Base-by-base conservation (phyloP, 2,329 filamentous ascomycete genomes). In the Neodidymelliopsis sp. region DNA sequence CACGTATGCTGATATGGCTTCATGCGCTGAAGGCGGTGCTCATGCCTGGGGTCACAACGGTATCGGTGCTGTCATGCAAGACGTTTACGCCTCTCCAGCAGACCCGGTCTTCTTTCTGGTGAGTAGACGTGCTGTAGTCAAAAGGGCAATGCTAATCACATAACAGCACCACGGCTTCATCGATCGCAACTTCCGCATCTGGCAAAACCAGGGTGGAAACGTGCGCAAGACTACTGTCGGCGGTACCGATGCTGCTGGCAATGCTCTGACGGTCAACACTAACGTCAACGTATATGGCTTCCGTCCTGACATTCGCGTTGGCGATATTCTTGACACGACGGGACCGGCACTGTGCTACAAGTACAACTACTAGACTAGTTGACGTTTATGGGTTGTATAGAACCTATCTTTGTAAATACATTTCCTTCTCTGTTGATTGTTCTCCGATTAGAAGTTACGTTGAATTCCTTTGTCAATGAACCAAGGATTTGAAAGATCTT, bases 151-250 rank as follows among this genome's bases (percentile, higher is more conserved):
- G 11, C 36, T 39, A 15, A 39, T 15, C 10, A 29, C 2, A 13
- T n/a, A 12, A 20, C 10, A 39, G 38, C 42, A 46, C 42, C 79
- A 81, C 53, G 73, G 62, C 8, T 76, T 76, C 59, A 74, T 81
- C 36, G 79, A 81, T 63, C 74, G 77, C 30, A 70, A 75, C 25
- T 80, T 73, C 70, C 77, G 76, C 71, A 76, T 79, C 50, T 81
- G 78, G 78, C 78, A 81, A 61, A 69, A 69, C 58, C 23, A 28
- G 11, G 31, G 31, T 16, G 55, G 67, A 46, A 28, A 53, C 11
- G 41, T 46, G 2, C 66, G 69, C 35, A 22, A 55, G 5, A 56
- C 28, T n/a, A 59, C 28, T 25, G 73, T 81, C 49, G 66, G 67
- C 25, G 79, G 79, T 2, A 77, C 72, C 6, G 74, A 69, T 31